Evolutionary conservation across 768 basidiomycete species (phyloP).

Genomic region (Lactifluus hygrophoroides): DNA sequence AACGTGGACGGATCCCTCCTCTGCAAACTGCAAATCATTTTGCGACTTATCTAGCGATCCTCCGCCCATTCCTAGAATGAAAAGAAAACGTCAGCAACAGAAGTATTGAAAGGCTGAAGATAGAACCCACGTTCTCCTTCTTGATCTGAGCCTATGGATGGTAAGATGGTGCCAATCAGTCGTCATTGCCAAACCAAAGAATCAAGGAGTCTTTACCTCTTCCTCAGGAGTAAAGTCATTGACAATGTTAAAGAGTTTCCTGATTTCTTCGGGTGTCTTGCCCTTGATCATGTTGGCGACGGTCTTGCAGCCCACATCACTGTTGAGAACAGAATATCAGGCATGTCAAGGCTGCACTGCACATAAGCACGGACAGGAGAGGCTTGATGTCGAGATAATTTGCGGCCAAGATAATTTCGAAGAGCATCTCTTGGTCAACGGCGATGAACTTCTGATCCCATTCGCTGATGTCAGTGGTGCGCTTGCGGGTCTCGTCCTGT

Average conservation of each 20-base stretch:
- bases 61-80: conserved; percentile 79
- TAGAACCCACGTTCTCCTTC: conserved; percentile 89
- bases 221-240: conserved; percentile 99
- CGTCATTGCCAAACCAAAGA: conserved; percentile 2
- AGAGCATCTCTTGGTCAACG: conserved; percentile 99
- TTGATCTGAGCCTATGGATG: conserved; percentile 84
- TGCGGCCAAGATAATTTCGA: conserved; percentile 98
- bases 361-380: conserved; percentile 53
- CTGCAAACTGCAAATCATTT: neutral
- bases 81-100: conserved; percentile 5
- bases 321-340: conserved; percentile 29
- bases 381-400: conserved; percentile 99
- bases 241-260: conserved; percentile 95
- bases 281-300: conserved; percentile 99
- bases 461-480: conserved; percentile 96
- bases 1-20: conserved; percentile 3
- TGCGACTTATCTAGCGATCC: conserved; percentile 49
- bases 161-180: conserved; percentile 8
- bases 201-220: conserved; percentile 50
- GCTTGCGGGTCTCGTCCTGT: conserved; percentile 92
- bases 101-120: neutral
- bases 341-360: neutral
- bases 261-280: conserved; percentile 98
- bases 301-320: conserved; percentile 96
- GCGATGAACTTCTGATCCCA: conserved; percentile 99